A percentile compares a stretch with the other conserved stretches of the same genome.
phyloP scores from a whole-genome alignment of 2,329 filamentous ascomycete species.

The Plenodomus biglobosus region DNA sequence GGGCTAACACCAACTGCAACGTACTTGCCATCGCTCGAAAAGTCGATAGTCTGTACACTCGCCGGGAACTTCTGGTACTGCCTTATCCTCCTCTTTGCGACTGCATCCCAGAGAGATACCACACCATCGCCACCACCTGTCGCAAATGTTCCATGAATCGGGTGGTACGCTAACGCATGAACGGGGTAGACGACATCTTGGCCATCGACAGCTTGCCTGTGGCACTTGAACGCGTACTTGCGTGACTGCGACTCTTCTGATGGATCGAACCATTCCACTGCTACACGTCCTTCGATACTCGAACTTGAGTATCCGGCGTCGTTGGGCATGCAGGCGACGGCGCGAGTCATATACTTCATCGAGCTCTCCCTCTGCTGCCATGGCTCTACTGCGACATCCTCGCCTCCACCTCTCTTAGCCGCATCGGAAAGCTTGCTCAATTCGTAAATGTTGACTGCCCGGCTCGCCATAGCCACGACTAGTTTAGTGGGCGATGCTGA shows the following conservation, averaged over 20 bases:
- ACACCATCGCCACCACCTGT: constrained; percentile 87
- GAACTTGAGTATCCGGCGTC: constrained; percentile 91
- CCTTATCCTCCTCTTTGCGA: constrained; percentile 84
- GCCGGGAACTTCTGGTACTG: constrained; percentile 84
- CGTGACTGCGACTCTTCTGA: constrained; percentile 81
- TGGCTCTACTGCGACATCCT: constrained; percentile 62
- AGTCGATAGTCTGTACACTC: constrained; percentile 74
- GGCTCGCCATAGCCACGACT: constrained; percentile 92
- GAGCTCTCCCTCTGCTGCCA: constrained; percentile 95
- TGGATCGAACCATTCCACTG: constrained; percentile 97
- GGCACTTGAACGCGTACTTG: constrained; percentile 99
- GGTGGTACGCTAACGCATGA: constrained; percentile 87
- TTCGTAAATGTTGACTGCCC: constrained; percentile 94
- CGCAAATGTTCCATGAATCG: constrained; percentile 79
- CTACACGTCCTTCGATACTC: constrained; percentile 92
- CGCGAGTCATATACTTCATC: constrained; percentile 92
- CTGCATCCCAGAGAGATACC: constrained; percentile 90
- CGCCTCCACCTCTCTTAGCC: constrained; percentile 21
- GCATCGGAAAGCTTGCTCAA: constrained; percentile 63
- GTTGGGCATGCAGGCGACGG: constrained; percentile 93
- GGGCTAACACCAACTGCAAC: constrained; percentile 81
- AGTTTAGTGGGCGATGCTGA: constrained; percentile 78
- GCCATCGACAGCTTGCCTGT: constrained; percentile 72
- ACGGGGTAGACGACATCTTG: constrained; percentile 88
- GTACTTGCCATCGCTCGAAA: constrained; percentile 74